A percentile compares a stretch with the other conserved stretches of the same genome.
These are phyloP conservation scores for Musa troglodytarum DNA, from an alignment of 176 grass and related monocot genomes.

Conservation along the genomic window DNA sequence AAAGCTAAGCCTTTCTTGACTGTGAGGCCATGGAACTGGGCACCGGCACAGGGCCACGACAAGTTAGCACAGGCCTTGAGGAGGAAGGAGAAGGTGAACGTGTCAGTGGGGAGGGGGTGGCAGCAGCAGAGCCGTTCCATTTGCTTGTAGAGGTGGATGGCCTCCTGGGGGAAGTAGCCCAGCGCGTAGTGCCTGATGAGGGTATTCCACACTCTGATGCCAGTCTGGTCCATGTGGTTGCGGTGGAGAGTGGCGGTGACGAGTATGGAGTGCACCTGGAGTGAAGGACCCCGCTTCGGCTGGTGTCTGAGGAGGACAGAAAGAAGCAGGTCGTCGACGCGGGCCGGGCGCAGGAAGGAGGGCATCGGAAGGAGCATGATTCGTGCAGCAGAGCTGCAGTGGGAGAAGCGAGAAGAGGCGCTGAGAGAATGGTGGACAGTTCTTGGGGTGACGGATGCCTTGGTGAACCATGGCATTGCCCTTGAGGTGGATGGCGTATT, in stretches of 20 bases:
- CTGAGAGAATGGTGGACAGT: neutral
- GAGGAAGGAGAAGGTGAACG: constrained; percentile 31
- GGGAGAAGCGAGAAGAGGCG: neutral
- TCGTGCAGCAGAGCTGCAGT: neutral
- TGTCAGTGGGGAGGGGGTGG: constrained; percentile 24
- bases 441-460: neutral
- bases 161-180: constrained; percentile 35
- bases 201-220: constrained; percentile 32
- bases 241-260: constrained; percentile 22
- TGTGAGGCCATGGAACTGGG: constrained; percentile 34
- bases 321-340: neutral
- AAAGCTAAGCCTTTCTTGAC: constrained; percentile 35
- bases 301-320: constrained; percentile 33
- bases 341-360: neutral
- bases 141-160: constrained; percentile 42
- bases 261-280: constrained; percentile 48
- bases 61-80: constrained; percentile 34
- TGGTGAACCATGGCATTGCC: neutral
- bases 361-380: too few relatives aligned
- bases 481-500: neutral
- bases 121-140: constrained; percentile 12
- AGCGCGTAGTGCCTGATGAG: constrained; percentile 50
- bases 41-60: neutral
- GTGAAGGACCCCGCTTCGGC: constrained; percentile 13
- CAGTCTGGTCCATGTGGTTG: constrained; percentile 26